phyloP scores from a whole-genome alignment of 148 eudicot genomes.

The Spergularia marina region DNA sequence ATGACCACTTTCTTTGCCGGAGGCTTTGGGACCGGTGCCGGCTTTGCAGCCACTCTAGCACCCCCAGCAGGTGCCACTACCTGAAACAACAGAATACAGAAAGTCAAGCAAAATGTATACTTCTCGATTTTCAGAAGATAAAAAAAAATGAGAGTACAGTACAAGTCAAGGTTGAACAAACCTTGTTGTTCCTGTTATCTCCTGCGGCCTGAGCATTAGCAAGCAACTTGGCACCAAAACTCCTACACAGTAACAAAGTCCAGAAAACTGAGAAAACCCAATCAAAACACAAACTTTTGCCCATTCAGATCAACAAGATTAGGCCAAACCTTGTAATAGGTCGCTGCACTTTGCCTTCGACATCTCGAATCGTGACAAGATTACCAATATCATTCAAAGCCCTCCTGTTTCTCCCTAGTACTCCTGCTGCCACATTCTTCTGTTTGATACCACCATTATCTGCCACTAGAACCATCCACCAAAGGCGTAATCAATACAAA shows the following conservation, averaged over 20 bases:
- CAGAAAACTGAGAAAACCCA: too few relatives aligned
- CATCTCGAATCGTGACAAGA: slow-evolving; percentile 31
- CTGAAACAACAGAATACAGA: slow-evolving; percentile 30
- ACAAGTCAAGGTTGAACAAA: neutral
- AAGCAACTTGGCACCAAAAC: slow-evolving; percentile 51
- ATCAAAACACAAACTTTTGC: too few relatives aligned
- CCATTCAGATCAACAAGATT: neutral
- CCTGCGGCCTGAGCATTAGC: slow-evolving; percentile 69
- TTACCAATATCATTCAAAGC: slow-evolving; percentile 75
- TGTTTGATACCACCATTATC: slow-evolving; percentile 43
- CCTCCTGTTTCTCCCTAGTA: slow-evolving; percentile 48
- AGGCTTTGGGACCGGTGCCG: slow-evolving; percentile 30
- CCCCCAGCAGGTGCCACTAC: slow-evolving; percentile 12
- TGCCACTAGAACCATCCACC: neutral
- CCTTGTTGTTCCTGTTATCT: slow-evolving; percentile 45
- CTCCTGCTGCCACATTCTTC: slow-evolving; percentile 50
- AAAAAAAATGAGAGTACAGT: neutral
- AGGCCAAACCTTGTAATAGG: slow-evolving; percentile 45
- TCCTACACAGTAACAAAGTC: slow-evolving; percentile 30
- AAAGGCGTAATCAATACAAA: too few relatives aligned
- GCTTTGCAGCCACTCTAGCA: slow-evolving; percentile 19
- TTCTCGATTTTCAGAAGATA: too few relatives aligned
- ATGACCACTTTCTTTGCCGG: slow-evolving; percentile 40
- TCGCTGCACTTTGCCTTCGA: slow-evolving; percentile 49
- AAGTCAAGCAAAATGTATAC: neutral